Base-by-base conservation (phyloP, 345 rosid genomes). In the Arabidopsis suecica region DNA sequence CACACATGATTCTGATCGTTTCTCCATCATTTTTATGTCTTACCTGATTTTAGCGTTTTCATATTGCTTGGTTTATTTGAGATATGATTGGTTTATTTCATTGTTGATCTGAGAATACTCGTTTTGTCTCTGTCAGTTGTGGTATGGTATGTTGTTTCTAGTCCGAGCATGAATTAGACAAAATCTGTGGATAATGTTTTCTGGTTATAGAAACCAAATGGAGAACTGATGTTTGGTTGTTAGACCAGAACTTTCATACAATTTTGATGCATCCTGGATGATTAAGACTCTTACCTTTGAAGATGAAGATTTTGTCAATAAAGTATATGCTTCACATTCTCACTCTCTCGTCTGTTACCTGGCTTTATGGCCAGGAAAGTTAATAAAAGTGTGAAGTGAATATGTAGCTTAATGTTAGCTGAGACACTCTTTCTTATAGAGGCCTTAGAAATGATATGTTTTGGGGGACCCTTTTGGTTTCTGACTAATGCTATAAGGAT, bases 51-150 rank as follows among this genome's bases (percentile, higher is more conserved):
- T 25, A 25, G 9, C 9, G 33, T 25, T 9, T 23, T 16, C 7
- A 6, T n/a, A 5, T 45, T 5, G 10, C 58, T 53, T 53, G 6
- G 34, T 41, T 66, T 28, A 6, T 0, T 16, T 1, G 32, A 13
- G 38, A 41, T 61, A 16, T 63, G 36, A 34, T 47, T 78, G 48
- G 44, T 28, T 49, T 28, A 16, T 59, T 30, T 28, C 11, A 16
- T 0, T 55, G 3, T 14, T 14, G 7, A 44, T 44, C 48, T 44
- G 16, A 44, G 4, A 9, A 47, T 8, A 16, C 51, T n/a, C 9
- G 60, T 44, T 33, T 30, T 57, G 47, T 8, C 42, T 37, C n/a
- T 33, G 9, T 53, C 4, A 28, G 3, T 28, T 11, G 16, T 14
- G 51, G 10, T 16, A 47, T 18, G 23, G 53, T 48, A 7, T 7